Evolutionary conservation across 2,329 filamentous ascomycete species (phyloP).

Genomic region (Fusarium chaquense): DNA sequence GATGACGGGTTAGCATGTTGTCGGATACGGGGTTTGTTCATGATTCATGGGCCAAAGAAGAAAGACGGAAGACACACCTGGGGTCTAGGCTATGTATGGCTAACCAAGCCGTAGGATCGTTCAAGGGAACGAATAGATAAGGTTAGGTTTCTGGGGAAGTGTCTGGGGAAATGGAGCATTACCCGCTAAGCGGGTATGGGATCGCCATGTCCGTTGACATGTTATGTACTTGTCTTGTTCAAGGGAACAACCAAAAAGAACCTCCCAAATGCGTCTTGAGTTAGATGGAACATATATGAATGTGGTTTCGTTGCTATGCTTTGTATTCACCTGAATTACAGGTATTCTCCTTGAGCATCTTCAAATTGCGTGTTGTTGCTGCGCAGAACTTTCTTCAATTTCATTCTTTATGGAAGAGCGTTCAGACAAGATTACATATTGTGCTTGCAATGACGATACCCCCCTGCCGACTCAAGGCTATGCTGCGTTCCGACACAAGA

Average conservation of each 20-base stretch:
- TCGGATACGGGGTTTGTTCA: slow-evolving; percentile 26
- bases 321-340: not conserved
- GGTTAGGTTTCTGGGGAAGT: not conserved
- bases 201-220: not conserved
- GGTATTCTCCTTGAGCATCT: not conserved
- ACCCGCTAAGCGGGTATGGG: slow-evolving; percentile 10
- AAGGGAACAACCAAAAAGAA: not conserved
- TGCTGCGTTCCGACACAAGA: too few species aligned
- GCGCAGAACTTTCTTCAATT: not conserved
- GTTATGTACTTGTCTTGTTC: not conserved
- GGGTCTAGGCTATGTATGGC: not conserved
- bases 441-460: too few species aligned
- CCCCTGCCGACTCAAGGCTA: too few species aligned
- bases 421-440: too few species aligned
- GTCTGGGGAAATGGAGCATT: slow-evolving; percentile 7
- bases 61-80: not conserved
- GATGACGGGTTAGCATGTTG: not conserved
- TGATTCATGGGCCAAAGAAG: not conserved
- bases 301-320: rapidly evolving
- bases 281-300: not conserved
- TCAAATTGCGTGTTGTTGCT: not conserved
- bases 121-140: not conserved
- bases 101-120: not conserved
- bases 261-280: not conserved
- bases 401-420: not conserved